Evolutionary conservation across 495 filamentous ascomycete species (phyloP).

Genomic region (Hypoxylon crocopeplum): DNA sequence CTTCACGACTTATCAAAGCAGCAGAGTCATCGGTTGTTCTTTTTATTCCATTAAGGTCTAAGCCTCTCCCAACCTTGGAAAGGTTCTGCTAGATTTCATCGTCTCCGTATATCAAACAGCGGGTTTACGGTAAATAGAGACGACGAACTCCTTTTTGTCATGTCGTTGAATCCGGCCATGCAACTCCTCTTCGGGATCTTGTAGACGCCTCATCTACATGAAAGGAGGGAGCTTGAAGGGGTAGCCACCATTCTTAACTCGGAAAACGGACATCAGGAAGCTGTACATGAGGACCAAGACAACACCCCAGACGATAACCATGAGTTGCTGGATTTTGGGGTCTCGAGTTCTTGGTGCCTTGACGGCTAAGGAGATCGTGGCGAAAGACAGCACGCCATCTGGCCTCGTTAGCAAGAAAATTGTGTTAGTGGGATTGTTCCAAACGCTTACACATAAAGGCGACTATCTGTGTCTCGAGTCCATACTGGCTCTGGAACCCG

Average conservation of each 20-base stretch:
- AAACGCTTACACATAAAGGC: slow-evolving; percentile 87
- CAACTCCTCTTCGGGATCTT: not conserved
- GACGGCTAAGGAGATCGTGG: slow-evolving; percentile 84
- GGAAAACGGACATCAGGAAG: slow-evolving; percentile 91
- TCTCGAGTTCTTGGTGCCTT: slow-evolving; percentile 90
- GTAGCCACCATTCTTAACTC: slow-evolving; percentile 93
- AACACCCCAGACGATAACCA: slow-evolving; percentile 80
- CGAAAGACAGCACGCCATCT: slow-evolving; percentile 95
- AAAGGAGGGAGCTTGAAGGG: slow-evolving; percentile 94
- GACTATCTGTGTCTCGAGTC: slow-evolving; percentile 94
- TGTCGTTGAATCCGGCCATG: not conserved
- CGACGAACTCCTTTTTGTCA: slow-evolving; percentile 2
- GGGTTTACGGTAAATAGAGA: not conserved
- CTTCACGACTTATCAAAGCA: too few species aligned
- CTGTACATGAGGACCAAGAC: slow-evolving; percentile 87
- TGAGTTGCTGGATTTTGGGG: slow-evolving; percentile 76
- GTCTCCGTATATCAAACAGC: not conserved
- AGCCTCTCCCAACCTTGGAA: not conserved
- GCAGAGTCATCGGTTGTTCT: too few species aligned
- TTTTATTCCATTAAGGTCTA: not conserved
- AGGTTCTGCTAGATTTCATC: not conserved
- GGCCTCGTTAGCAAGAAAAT: slow-evolving; percentile 32
- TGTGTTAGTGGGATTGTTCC: not conserved
- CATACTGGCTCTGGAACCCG: slow-evolving; percentile 95
- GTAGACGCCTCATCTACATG: slow-evolving; percentile 43